Conservation (phyloP, 2,329 filamentous ascomycete species). For the Cordyceps farinosa region DNA sequence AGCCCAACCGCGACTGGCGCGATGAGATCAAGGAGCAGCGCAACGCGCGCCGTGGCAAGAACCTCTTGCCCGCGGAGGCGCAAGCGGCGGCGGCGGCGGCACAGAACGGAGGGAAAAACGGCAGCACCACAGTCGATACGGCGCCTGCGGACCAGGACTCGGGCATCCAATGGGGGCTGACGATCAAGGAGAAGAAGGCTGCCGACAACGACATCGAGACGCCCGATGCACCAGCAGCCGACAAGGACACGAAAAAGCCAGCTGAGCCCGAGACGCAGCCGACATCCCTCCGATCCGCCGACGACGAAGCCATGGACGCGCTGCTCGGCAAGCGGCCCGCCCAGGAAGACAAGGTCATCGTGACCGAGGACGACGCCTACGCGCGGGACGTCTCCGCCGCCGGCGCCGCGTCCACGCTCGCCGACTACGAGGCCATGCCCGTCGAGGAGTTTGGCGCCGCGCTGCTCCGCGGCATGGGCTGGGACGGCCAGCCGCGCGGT, state of each 20-base stretch:
- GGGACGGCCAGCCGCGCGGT: constrained; percentile 67
- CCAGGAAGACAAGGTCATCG: constrained; percentile 50
- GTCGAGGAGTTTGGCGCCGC: constrained; percentile 94
- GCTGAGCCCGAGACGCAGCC: constrained; percentile 15
- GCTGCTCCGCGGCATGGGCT: constrained; percentile 88
- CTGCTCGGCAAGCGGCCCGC: constrained; percentile 53
- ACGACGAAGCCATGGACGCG: constrained; percentile 61
- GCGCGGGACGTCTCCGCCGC: constrained; percentile 65
- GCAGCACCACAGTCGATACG: constrained; percentile 27
- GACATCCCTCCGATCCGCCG: constrained; percentile 27
- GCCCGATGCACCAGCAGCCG: constrained; percentile 10
- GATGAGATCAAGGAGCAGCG: constrained; percentile 44
- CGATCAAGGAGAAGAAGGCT: constrained; percentile 38
- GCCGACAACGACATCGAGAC: constrained; percentile 14
- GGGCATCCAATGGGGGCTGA: constrained; percentile 55
- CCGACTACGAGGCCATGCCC: constrained; percentile 83
- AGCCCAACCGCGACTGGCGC: constrained; percentile 61
- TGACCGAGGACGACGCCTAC: constrained; percentile 65
- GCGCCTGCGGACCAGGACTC: constrained; percentile 46
- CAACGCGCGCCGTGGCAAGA: constrained; percentile 42
- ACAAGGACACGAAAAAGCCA: neutral
- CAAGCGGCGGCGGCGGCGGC: neutral
- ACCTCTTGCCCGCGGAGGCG: constrained; percentile 53
- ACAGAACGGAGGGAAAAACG: neutral
- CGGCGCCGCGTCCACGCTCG: constrained; percentile 71